Evolutionary conservation across 129 eudicot genomes (phyloP).

Genomic region (Sambucus nigra): DNA sequence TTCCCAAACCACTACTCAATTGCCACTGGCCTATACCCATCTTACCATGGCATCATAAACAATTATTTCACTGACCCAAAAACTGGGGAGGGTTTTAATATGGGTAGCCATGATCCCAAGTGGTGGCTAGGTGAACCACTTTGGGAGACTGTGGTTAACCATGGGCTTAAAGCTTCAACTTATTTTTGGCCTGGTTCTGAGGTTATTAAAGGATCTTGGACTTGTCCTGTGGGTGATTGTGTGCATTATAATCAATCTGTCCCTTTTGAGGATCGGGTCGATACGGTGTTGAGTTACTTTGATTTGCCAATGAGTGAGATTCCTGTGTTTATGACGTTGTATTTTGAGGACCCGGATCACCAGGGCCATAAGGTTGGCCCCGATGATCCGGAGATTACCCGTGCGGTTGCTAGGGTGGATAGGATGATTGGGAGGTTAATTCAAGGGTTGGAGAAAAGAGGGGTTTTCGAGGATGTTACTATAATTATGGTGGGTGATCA

Average conservation of each 20-base stretch:
- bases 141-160: slow-evolving; percentile 1
- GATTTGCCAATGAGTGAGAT: not conserved
- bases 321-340: not conserved
- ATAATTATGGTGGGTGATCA: slow-evolving; percentile 5
- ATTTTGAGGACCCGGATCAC: slow-evolving; percentile 5
- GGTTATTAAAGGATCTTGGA: not conserved
- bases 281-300: not conserved
- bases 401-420: not conserved
- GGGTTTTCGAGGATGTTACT: not conserved
- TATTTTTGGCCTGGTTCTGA: slow-evolving; percentile 2
- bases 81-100: not conserved
- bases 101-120: slow-evolving; percentile 1
- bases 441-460: not conserved
- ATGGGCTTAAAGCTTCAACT: not conserved
- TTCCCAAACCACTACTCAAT: slow-evolving; percentile 1
- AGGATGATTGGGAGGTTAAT: slow-evolving; percentile 1
- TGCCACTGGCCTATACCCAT: not conserved
- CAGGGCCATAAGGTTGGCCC: slow-evolving; percentile 1
- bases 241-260: not conserved
- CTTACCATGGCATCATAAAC: not conserved
- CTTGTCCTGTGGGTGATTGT: not conserved
- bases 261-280: not conserved
- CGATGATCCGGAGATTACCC: slow-evolving; percentile 1
- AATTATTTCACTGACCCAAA: not conserved
- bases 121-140: slow-evolving; percentile 1